Base-by-base conservation (phyloP, 805 yeast genomes). In the Metschnikowia borealis region DNA sequence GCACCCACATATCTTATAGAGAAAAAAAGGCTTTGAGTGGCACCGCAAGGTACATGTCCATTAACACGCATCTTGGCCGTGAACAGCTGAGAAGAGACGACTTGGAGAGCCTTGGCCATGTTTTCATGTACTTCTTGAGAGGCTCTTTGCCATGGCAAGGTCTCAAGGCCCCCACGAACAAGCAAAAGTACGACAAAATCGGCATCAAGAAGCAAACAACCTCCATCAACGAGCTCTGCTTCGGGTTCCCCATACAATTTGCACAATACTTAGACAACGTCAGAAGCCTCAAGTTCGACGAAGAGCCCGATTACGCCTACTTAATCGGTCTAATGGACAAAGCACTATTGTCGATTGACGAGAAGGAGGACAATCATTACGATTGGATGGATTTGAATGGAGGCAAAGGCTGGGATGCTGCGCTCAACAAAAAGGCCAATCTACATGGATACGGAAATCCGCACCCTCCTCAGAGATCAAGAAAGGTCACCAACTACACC, bases 101-200 rank as follows among this genome's bases (percentile, higher is more conserved):
- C 70, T 79, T 94, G 64, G 99, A 94, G 73, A 89, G 96, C 49
- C 77, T 94, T 64, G 99, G 97, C 33, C 97, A 94, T 68, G 99
- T 94, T 7, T 89, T 94, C 64, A 87, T 94, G 75, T 94, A 94
- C 71, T 94, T 94, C 69, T 70, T 92, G 57, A 82, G 96, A 61
- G 99, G 99, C 42, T 88, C 89, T 52, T 76, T 94, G 63, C 99
- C 99, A 54, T 94, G 99, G 99, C 99, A 94, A 75, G 99, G 99
- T 23, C 78, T 94, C 59, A 92, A 94, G 69, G 99, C 99, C 6
- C 97, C 97, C 57, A 91, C 96, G 38, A 94, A 94, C 76, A 92
- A 94, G 71, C 97, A 89, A 62, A 94, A 94, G 72, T 94, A 94
- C 70, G 98, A 94, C 68, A 91, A 90, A 67, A 94, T 94, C 67